phyloP scores from a whole-genome alignment of 768 basidiomycete genomes.

The Cyclocybe cylindracea region DNA sequence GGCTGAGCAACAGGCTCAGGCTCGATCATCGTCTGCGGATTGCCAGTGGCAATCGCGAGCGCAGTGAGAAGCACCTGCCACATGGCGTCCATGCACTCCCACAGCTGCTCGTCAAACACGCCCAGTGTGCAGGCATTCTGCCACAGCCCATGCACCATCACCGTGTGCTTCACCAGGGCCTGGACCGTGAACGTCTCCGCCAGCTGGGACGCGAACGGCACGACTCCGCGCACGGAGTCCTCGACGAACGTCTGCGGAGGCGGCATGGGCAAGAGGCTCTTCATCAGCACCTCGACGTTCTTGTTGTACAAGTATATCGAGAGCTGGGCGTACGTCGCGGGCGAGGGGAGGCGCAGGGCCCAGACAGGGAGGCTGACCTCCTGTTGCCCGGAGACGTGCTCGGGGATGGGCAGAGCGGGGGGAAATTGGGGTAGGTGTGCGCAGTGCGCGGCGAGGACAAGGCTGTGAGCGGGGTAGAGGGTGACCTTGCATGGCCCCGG shows the following conservation, averaged over 20 bases:
- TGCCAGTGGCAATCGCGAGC: constrained; percentile 51
- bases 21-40: constrained; percentile 19
- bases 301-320: constrained; percentile 70
- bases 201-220: constrained; percentile 31
- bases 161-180: constrained; percentile 49
- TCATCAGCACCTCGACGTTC: constrained; percentile 49
- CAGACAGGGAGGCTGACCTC: constrained; percentile 59
- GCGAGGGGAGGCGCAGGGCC: constrained; percentile 62
- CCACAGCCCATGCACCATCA: constrained; percentile 67
- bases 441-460: constrained; percentile 72
- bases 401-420: constrained; percentile 26
- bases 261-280: constrained; percentile 45
- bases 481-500: constrained; percentile 30
- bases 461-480: constrained; percentile 68
- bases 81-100: constrained; percentile 64
- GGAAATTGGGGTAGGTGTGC: constrained; percentile 62
- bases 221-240: constrained; percentile 15
- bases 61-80: constrained; percentile 71
- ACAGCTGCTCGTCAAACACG: constrained; percentile 62
- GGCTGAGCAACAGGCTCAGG: too few relatives aligned
- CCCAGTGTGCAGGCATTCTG: constrained; percentile 72
- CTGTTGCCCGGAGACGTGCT: constrained; percentile 26
- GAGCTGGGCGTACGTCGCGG: constrained; percentile 59
- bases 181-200: constrained; percentile 42
- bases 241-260: constrained; percentile 29